A percentile compares a stretch with the other conserved stretches of the same genome.
These are phyloP conservation scores for Pleodorina starrii DNA, from an alignment of 139 green algal species.

Conservation along the genomic window DNA sequence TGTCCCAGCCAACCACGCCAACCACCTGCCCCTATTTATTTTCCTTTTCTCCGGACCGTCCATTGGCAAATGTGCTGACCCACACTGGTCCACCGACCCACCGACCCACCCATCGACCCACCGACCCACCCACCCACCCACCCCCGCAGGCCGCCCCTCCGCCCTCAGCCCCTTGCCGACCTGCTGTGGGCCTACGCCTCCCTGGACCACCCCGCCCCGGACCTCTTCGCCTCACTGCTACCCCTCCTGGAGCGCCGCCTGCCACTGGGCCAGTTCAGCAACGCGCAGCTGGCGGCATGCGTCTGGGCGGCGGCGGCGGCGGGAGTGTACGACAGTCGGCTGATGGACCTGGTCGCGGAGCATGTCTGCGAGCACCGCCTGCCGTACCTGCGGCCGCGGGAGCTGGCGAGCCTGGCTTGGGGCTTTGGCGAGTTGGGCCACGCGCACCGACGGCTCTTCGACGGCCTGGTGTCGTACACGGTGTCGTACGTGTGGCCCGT, in stretches of 20 bases:
- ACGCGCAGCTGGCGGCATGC: constrained; percentile 53
- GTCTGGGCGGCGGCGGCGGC: constrained; percentile 65
- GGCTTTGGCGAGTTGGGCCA: constrained; percentile 16
- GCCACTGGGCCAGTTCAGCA: not conserved
- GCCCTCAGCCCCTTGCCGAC: constrained; percentile 47
- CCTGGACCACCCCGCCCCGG: constrained; percentile 1
- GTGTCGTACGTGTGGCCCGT: not conserved
- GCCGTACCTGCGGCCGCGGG: constrained; percentile 17
- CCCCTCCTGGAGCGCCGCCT: not conserved
- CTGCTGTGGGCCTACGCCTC: constrained; percentile 52
- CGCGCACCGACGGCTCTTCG: constrained; percentile 6
- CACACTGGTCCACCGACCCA: not conserved
- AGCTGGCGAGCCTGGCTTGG: constrained; percentile 48
- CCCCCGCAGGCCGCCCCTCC: not conserved
- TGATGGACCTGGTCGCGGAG: constrained; percentile 62
- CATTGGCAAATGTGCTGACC: not conserved
- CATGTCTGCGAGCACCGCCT: not conserved
- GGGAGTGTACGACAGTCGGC: constrained; percentile 47
- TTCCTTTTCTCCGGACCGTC: not conserved
- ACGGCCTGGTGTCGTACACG: not conserved
- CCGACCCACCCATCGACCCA: not conserved
- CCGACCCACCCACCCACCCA: not conserved
- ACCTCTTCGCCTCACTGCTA: not conserved
- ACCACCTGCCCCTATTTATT: not conserved
- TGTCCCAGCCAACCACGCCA: not conserved